These are phyloP conservation scores for Camptophora hylomeconis DNA, from an alignment of 2,329 filamentous ascomycete genomes.

Conservation along the genomic window DNA sequence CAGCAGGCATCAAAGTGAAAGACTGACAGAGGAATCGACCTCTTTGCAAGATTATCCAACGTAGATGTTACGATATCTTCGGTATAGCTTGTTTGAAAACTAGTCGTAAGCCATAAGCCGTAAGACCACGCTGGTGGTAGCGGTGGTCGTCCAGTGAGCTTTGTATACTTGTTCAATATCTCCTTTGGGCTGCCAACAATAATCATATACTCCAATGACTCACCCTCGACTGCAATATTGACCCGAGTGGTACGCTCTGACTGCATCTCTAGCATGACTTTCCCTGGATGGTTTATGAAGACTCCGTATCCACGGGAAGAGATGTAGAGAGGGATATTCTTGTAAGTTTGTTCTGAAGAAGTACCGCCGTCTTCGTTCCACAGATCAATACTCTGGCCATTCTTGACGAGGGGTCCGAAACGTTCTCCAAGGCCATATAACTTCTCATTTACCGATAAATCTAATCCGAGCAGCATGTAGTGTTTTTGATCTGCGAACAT, in stretches of 20 bases:
- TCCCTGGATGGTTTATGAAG: slow-evolving; percentile 59
- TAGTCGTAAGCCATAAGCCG: slow-evolving; percentile 62
- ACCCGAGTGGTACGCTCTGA: slow-evolving; percentile 60
- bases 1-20: slow-evolving; percentile 72
- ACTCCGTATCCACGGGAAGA: slow-evolving; percentile 59
- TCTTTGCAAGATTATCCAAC: slow-evolving; percentile 53
- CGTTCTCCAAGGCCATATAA: slow-evolving; percentile 64
- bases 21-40: slow-evolving; percentile 48
- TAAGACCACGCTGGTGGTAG: slow-evolving; percentile 62
- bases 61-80: slow-evolving; percentile 54
- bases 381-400: slow-evolving; percentile 57
- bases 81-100: slow-evolving; percentile 60
- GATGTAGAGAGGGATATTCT: slow-evolving; percentile 30
- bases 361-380: slow-evolving; percentile 43
- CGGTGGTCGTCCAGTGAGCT: slow-evolving; percentile 52
- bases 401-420: slow-evolving; percentile 64
- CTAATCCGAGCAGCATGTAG: slow-evolving; percentile 27
- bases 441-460: slow-evolving; percentile 42
- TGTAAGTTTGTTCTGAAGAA: slow-evolving; percentile 27
- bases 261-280: slow-evolving; percentile 59
- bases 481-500: slow-evolving; percentile 26
- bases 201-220: slow-evolving; percentile 60
- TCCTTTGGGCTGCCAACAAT: slow-evolving; percentile 64
- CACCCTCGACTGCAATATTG: slow-evolving; percentile 55
- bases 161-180: slow-evolving; percentile 53